Conservation (phyloP, 2,329 filamentous ascomycete species). For the Stagonosporopsis chrysanthemi region DNA sequence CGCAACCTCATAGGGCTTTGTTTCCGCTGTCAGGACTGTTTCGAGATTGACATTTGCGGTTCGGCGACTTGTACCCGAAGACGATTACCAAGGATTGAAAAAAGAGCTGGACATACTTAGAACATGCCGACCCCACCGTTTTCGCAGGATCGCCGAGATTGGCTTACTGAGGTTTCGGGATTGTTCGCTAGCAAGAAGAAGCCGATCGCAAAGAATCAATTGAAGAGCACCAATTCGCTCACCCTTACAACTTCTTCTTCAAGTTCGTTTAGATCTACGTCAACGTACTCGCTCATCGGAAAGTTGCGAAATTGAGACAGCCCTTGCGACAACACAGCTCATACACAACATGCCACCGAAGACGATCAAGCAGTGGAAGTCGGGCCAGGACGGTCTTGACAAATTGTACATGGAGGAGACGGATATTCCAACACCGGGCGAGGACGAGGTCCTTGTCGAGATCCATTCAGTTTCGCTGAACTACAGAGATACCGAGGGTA, state of each 20-base stretch:
- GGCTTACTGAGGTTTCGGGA: conserved; percentile 43
- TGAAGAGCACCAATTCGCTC: conserved; percentile 21
- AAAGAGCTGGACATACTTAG: conserved; percentile 10
- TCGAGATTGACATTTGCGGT: conserved; percentile 6
- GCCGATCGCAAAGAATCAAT: conserved; percentile 20
- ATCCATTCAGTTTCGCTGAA: conserved; percentile 62
- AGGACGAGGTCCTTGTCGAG: conserved; percentile 60
- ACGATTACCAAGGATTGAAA: conserved; percentile 10
- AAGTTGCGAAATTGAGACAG: conserved; percentile 15
- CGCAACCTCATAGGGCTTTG: conserved; percentile 7
- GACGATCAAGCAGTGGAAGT: conserved; percentile 53
- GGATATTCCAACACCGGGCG: conserved; percentile 44
- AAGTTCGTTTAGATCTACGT: conserved; percentile 16
- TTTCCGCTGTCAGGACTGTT: conserved; percentile 15
- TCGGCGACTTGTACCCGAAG: conserved; percentile 15
- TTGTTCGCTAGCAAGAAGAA: conserved; percentile 33
- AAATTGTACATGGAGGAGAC: conserved; percentile 48
- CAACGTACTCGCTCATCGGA: conserved; percentile 16
- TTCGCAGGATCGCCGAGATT: conserved; percentile 46
- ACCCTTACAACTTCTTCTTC: conserved; percentile 12
- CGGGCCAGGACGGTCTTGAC: conserved; percentile 53
- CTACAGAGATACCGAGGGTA: conserved; percentile 60
- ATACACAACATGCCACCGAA: conserved; percentile 31
- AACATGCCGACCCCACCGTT: conserved; percentile 48
- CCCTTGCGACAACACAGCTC: conserved; percentile 12